Conservation (phyloP, 148 eudicot genomes). For the Simmondsia chinensis region DNA sequence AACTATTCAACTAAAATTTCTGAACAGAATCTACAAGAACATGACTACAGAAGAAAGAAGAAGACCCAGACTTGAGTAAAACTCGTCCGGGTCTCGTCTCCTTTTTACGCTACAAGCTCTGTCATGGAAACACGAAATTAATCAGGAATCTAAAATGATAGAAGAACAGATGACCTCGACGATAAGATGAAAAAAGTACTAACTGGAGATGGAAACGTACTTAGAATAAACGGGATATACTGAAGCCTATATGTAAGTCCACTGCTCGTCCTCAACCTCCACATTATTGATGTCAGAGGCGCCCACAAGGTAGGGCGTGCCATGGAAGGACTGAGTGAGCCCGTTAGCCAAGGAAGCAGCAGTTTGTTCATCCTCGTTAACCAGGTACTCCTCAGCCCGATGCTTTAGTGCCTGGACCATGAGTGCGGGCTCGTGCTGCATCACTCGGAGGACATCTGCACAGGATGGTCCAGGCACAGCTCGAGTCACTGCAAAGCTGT, state of each 20-base stretch:
- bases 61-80: slow-evolving; percentile 10
- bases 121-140: slow-evolving; percentile 16
- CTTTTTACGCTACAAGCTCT: slow-evolving; percentile 11
- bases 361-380: slow-evolving; percentile 11
- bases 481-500: slow-evolving; percentile 72
- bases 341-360: slow-evolving; percentile 24
- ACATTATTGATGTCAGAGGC: slow-evolving; percentile 17
- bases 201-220: background rate
- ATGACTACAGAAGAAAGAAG: slow-evolving; percentile 7
- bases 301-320: slow-evolving; percentile 72
- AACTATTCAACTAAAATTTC: slow-evolving; percentile 5
- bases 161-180: slow-evolving; percentile 43
- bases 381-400: slow-evolving; percentile 60
- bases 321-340: slow-evolving; percentile 53
- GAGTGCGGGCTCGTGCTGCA: slow-evolving; percentile 95
- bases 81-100: slow-evolving; percentile 11
- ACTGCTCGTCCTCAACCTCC: slow-evolving; percentile 64
- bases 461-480: slow-evolving; percentile 72
- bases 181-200: slow-evolving; percentile 18
- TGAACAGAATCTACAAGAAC: slow-evolving; percentile 9
- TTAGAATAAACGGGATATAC: background rate
- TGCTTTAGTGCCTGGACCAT: slow-evolving; percentile 81
- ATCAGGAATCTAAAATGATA: slow-evolving; percentile 1
- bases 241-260: slow-evolving; percentile 88
- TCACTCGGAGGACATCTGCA: slow-evolving; percentile 71